Evolutionary conservation across 805 yeast genomes (phyloP), one percentile per base, ranked within the genome.

Genomic region (Metschnikowia lachancei): DNA sequence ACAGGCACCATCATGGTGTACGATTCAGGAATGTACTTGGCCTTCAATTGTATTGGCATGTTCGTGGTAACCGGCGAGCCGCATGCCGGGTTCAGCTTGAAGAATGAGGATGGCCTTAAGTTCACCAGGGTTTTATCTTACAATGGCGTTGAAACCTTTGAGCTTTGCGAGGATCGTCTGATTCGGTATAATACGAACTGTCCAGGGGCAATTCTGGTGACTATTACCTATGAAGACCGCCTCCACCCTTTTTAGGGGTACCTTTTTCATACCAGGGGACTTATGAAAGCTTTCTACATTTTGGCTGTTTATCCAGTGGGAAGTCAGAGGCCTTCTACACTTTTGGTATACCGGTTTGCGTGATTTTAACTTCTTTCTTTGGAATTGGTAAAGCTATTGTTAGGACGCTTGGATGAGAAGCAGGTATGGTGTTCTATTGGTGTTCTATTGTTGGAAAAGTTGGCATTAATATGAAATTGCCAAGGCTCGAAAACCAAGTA

Each of bases 171-270:
- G 4, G 39, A 41, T 35, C 8, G n/a, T 16, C 35, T 35, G 39
- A 35, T 41, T n/a, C 29, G 39, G 8, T 13, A 7, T 16, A 19
- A 18, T 4, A 20, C 9, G 8, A 26, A 11, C n/a, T 41, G 45
- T 18, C 14, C 12, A 8, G 39, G 39, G 8, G 45, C 39, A 2
- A 34, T 19, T 7, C 39, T 13, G 29, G 7, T 35, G 2, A 5
- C 12, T 7, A 41, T 41, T 17, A 35, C 45, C n/a, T 41, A 35
- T 19, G 45, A 41, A 30, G 36, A 34, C 17, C n/a, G 9, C n/a
- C 34, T 31, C 4, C 17, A 9, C 17, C 16, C 34, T 31, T n/a
- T 8, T 31, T n/a, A n/a, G n/a, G n/a, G n/a, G n/a, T n/a, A n/a
- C n/a, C n/a, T n/a, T n/a, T n/a, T n/a, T n/a, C n/a, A n/a, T n/a